A percentile compares a stretch with the other conserved stretches of the same genome.
These are phyloP conservation scores for Deakozyma indianensis DNA, from an alignment of 805 yeast genomes.

Conservation along the genomic window DNA sequence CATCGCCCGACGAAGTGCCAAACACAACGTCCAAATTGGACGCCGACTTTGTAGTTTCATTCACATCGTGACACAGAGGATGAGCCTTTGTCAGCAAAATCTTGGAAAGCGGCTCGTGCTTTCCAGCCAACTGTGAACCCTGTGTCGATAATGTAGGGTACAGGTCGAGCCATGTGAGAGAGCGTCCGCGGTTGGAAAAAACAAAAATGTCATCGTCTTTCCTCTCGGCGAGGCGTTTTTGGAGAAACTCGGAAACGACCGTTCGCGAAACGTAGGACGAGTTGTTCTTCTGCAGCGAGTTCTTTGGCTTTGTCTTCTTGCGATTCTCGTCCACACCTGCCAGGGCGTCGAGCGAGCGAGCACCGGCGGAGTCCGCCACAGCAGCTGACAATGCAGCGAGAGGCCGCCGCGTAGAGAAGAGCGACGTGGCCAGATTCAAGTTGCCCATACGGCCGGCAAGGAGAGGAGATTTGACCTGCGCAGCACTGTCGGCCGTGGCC, in stretches of 20 bases:
- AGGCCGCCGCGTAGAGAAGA: conserved; percentile 4
- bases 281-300: conserved; percentile 23
- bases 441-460: not conserved
- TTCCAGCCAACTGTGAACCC: conserved; percentile 1
- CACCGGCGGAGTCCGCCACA: conserved; percentile 2
- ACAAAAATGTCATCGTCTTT: conserved; percentile 14
- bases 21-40: conserved; percentile 34
- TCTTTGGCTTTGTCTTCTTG: conserved; percentile 20
- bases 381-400: not conserved
- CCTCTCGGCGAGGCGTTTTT: conserved; percentile 19
- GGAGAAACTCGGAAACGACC: conserved; percentile 21
- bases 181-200: conserved; percentile 22
- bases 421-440: conserved; percentile 8
- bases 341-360: conserved; percentile 5
- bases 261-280: conserved; percentile 24
- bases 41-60: conserved; percentile 17
- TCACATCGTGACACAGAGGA: conserved; percentile 26
- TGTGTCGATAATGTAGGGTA: conserved; percentile 7
- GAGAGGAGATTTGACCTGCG: not conserved
- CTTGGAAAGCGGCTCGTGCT: conserved; percentile 25
- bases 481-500: conserved; percentile 1
- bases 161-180: conserved; percentile 21
- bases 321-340: conserved; percentile 3
- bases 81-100: conserved; percentile 25
- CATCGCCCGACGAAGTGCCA: conserved; percentile 57